Base-by-base conservation (phyloP, 164 flowering plant genomes). In the Nymphaea colorata region DNA sequence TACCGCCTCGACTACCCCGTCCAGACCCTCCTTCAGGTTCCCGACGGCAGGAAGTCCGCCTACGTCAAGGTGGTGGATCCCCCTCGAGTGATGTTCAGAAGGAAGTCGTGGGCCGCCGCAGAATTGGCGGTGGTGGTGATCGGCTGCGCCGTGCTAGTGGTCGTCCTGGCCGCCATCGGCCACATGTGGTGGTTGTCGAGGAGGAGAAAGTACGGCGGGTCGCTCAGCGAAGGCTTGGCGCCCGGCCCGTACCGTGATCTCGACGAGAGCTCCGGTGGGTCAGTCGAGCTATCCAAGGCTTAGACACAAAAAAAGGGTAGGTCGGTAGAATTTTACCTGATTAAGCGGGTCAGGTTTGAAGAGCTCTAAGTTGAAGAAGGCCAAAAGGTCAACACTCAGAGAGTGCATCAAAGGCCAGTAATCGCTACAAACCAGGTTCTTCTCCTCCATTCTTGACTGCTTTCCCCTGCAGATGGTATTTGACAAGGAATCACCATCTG, bases 1-100 rank as follows among this genome's bases (percentile, higher is more conserved):
- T 92, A 95, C 78, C 44, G 68, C 4, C 57, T 95, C 62, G 85
- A 82, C 59, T 90, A 84, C 68, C 92, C 96, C 66, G 78, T 92
- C 43, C 83, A 77, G 67, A 84, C 92, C 2, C 15, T 95, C 73
- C 70, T 88, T 76, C 78, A 78, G 0, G 81, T 80, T 11, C 82
- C 77, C 12, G 96, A 92, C 68, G 84, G 77, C 66, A 70, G 68
- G 0, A 90, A 86, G 67, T 57, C 78, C 69, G 99, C 94, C 45
- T 88, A 78, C 75, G 85, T 89, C 57, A 89, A 89, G 77, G 76
- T 86, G 78, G 18, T n/a, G 63, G 63, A 25, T 25, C 36, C 36
- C 36, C 36, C 36, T 25, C 36, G 5, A 8, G 59, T 76, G 70
- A 67, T 63, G 57, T 69, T 65, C 41, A 69, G 66, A 66, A 64